Conservation (phyloP, 2,329 filamentous ascomycete genomes). For the Myriosclerotinia scirpicola region DNA sequence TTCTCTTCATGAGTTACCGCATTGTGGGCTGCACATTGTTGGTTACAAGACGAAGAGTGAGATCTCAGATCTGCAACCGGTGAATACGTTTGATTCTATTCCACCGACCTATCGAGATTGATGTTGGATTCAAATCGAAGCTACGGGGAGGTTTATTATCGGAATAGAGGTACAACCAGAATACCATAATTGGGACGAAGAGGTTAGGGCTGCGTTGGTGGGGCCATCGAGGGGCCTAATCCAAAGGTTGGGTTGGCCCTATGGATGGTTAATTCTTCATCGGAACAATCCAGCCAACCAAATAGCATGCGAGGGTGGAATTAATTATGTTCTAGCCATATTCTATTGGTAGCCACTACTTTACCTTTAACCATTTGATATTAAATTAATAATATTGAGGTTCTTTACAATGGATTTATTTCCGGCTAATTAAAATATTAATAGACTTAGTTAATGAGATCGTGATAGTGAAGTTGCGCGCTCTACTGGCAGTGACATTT, state of each 20-base stretch:
- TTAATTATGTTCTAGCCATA: background rate
- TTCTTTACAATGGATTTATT: background rate
- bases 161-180: background rate
- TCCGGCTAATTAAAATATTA: background rate
- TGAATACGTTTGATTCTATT: background rate
- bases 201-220: constrained; percentile 7
- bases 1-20: background rate
- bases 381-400: background rate
- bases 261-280: background rate
- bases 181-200: background rate
- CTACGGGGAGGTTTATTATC: background rate
- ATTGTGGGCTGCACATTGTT: background rate
- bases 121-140: background rate
- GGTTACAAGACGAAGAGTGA: background rate
- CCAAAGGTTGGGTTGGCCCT: background rate
- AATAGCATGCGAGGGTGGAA: background rate
- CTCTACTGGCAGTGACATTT: no score
- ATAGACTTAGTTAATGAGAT: background rate
- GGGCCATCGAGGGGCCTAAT: background rate
- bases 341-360: background rate
- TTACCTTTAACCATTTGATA: no score
- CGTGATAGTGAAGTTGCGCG: no score
- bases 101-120: no score
- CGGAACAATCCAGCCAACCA: background rate
- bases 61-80: background rate